These are phyloP conservation scores for Phytophthora cactorum DNA, from an alignment of 352 stramenopile genomes.

Conservation along the genomic window DNA sequence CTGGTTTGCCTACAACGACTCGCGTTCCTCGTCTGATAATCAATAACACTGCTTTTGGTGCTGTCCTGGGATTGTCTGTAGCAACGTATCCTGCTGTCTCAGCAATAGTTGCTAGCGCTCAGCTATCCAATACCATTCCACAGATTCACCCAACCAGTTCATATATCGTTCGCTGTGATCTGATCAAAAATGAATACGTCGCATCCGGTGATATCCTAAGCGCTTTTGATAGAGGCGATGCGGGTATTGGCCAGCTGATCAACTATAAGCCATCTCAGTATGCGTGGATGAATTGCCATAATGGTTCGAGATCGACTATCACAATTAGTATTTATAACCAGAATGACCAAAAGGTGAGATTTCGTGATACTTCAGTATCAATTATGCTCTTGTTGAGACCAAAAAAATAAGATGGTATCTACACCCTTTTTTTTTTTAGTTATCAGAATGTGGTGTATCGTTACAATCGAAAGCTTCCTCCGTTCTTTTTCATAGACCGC, in stretches of 20 bases:
- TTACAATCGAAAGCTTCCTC: neutral
- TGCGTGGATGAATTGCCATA: neutral
- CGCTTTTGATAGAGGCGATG: conserved; percentile 20
- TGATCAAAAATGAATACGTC: conserved; percentile 33
- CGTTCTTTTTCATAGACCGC: neutral
- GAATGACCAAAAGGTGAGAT: neutral
- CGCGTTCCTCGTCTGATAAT: conserved; percentile 11
- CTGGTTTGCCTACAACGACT: neutral
- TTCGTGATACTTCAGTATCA: too few relatives aligned
- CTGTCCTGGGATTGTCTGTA: neutral
- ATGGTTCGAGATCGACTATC: neutral
- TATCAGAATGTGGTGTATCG: too few relatives aligned
- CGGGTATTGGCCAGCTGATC: conserved; percentile 19
- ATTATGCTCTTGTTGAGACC: conserved; percentile 8
- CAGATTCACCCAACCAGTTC: conserved; percentile 8
- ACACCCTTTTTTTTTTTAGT: neutral
- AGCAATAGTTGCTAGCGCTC: neutral
- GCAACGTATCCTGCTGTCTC: neutral
- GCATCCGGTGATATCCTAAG: conserved; percentile 19
- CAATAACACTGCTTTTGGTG: conserved; percentile 7
- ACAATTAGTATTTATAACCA: neutral
- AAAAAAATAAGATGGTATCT: too few relatives aligned
- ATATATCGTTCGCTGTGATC: conserved; percentile 27
- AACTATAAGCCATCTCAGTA: conserved; percentile 2
- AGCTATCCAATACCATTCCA: conserved; percentile 18